Percentiles rank a stretch among this genome's conserved stretches.
These are phyloP conservation scores for Myriosclerotinia duriaeana DNA, from an alignment of 2,329 filamentous ascomycete genomes.

Conservation along the genomic window DNA sequence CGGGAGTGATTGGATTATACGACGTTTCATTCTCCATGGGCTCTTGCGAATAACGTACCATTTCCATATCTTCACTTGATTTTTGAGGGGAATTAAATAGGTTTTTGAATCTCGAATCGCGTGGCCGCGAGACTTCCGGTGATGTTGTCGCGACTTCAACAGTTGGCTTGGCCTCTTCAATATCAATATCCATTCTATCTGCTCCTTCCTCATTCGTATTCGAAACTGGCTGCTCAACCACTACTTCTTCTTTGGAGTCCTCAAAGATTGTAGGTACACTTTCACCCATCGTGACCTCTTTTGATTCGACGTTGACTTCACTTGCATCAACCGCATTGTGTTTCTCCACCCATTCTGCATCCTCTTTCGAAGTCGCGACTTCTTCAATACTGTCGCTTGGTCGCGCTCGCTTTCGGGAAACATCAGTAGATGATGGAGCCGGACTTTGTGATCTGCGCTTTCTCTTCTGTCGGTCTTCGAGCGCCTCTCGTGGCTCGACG, in stretches of 20 bases:
- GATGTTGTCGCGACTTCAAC: slow-evolving; percentile 14
- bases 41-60: slow-evolving; percentile 26
- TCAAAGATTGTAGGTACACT: slow-evolving; percentile 28
- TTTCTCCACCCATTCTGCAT: slow-evolving; percentile 34
- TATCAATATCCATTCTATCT: slow-evolving; percentile 18
- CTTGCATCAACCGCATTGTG: slow-evolving; percentile 32
- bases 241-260: slow-evolving; percentile 29
- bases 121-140: slow-evolving; percentile 24
- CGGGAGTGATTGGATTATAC: slow-evolving; percentile 48
- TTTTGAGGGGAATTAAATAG: slow-evolving; percentile 40
- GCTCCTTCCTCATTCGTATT: slow-evolving; percentile 10
- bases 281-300: slow-evolving; percentile 12
- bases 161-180: slow-evolving; percentile 16
- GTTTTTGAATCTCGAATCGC: slow-evolving; percentile 50
- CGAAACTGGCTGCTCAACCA: slow-evolving; percentile 20
- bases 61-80: slow-evolving; percentile 23
- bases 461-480: slow-evolving; percentile 60
- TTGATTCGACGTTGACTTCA: slow-evolving; percentile 25
- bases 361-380: slow-evolving; percentile 27
- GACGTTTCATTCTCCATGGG: slow-evolving; percentile 28
- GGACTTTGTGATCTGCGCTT: slow-evolving; percentile 67
- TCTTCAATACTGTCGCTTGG: slow-evolving; percentile 40
- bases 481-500: slow-evolving; percentile 39
- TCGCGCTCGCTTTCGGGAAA: slow-evolving; percentile 56
- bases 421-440: slow-evolving; percentile 53